Conservation (phyloP, 2,329 filamentous ascomycete species). For the Lecanicillium sp. region DNA sequence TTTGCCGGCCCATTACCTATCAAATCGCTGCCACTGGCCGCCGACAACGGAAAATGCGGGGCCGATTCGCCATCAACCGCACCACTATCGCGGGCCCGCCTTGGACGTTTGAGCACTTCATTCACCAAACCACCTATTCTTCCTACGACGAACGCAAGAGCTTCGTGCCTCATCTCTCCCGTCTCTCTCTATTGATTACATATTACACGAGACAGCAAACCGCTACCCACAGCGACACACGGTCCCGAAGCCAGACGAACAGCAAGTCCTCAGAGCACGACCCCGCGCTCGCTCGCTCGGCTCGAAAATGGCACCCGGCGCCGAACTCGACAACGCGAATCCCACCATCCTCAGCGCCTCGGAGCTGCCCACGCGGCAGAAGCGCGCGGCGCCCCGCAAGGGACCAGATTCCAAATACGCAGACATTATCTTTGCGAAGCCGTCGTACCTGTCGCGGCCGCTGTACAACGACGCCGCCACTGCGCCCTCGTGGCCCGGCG, state of each 20-base stretch:
- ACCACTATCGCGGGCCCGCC: no score
- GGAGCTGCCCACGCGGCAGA: constrained; percentile 74
- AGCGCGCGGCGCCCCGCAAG: constrained; percentile 36
- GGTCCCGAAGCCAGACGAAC: no score
- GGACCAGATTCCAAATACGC: constrained; percentile 41
- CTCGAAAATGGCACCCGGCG: constrained; percentile 19
- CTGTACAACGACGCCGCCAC: constrained; percentile 27
- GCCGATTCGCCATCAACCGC: not conserved
- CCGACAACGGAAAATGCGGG: constrained; percentile 1
- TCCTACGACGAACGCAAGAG: not conserved
- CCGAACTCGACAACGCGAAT: constrained; percentile 67
- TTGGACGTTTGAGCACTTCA: no score
- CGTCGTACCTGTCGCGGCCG: constrained; percentile 33
- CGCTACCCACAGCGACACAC: not conserved
- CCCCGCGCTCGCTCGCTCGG: no score
- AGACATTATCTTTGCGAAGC: constrained; percentile 37
- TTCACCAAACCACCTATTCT: not conserved
- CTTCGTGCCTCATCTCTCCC: no score
- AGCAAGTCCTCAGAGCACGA: not conserved
- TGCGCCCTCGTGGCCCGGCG: constrained; percentile 20
- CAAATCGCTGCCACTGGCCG: constrained; percentile 3
- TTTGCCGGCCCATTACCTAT: constrained; percentile 6
- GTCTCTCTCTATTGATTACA: not conserved
- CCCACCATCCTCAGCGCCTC: constrained; percentile 84
- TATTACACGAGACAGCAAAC: not conserved